phyloP scores from a whole-genome alignment of 1,139 yeast genomes.

The Saccharomyces hybrid region DNA sequence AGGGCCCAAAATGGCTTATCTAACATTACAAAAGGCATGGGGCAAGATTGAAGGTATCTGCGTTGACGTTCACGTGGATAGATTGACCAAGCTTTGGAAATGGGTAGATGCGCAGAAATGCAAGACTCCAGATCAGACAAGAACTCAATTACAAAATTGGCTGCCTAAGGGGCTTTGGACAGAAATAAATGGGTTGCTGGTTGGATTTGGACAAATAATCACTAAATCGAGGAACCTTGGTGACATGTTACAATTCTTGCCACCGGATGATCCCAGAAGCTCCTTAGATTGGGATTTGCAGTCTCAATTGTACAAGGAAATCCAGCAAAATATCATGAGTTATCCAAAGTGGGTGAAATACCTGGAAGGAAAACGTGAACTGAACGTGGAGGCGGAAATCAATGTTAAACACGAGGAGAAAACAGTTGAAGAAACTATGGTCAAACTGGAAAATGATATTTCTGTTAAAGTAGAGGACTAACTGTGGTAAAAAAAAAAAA shows the following conservation, averaged over 20 bases:
- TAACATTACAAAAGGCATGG: conserved; percentile 81
- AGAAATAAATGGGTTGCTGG: conserved; percentile 76
- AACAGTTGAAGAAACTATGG: neutral
- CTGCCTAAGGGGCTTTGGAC: conserved; percentile 67
- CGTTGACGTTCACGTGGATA: conserved; percentile 85
- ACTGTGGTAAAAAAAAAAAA: neutral
- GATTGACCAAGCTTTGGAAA: conserved; percentile 72
- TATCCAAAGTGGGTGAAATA: conserved; percentile 4
- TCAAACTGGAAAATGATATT: neutral
- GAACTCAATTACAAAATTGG: conserved; percentile 65
- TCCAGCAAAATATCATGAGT: conserved; percentile 2
- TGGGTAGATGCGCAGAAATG: conserved; percentile 54
- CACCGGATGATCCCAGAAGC: conserved; percentile 16
- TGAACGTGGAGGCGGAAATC: neutral
- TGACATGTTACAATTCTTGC: conserved; percentile 63
- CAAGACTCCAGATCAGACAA: conserved; percentile 69
- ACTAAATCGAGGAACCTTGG: conserved; percentile 60
- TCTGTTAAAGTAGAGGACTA: neutral
- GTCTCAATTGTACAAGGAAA: conserved; percentile 3
- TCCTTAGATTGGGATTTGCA: conserved; percentile 10
- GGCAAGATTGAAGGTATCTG: conserved; percentile 70
- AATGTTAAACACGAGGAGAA: neutral
- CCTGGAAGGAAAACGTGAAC: neutral
- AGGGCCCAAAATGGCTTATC: conserved; percentile 91
- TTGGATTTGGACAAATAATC: conserved; percentile 87